Base-by-base conservation (phyloP, 2,329 filamentous ascomycete genomes). In the Claviceps pusilla region DNA sequence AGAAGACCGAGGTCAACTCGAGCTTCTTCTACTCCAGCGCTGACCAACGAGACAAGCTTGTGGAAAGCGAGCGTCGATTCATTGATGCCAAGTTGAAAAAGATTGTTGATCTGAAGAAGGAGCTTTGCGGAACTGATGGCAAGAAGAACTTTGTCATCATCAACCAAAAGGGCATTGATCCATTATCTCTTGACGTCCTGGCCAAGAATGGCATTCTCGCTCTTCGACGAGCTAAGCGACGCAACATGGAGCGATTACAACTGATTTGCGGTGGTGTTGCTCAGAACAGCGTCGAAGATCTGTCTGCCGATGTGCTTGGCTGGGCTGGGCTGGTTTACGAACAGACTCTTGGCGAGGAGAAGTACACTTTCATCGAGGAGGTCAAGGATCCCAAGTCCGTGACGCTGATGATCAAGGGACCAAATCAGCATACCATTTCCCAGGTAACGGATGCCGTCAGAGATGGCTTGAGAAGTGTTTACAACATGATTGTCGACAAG, bases 131-230 rank as follows among this genome's bases (percentile, higher is more conserved):
- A 35, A 86, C 83, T 62, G 93, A 97, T 64, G 82, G 84, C 9
- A 93, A 88, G 74, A 96, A 97, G 78, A 85, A 86, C 64, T 98
- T 98, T 68, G 93, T 97, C 60, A 84, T 98, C 65, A 88, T 98
- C 72, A 98, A 98, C 76, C 93, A 98, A 73, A 98, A 98, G 79
- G 93, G 93, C 58, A 98, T 98, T 62, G 93, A 98, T 68, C 93
- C 93, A 28, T 77, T 98, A 58, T 96, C 90, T 53, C 78, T 98
- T 61, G 93, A 98, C 64, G 89, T 98, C 12, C 76, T 98, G 56
- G 90, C 93, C 60, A 98, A 98, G 82, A 97, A 98, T 68, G 90
- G 90, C 61, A 98, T 98, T 63, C 82, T 97, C 60, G 93, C 93
- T 53, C 80, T 98, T 58, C 83, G 93, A 64, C 81, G 93, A 68